These are phyloP conservation scores for Leccinum truebloodii DNA, from an alignment of 768 basidiomycete genomes.

Conservation along the genomic window DNA sequence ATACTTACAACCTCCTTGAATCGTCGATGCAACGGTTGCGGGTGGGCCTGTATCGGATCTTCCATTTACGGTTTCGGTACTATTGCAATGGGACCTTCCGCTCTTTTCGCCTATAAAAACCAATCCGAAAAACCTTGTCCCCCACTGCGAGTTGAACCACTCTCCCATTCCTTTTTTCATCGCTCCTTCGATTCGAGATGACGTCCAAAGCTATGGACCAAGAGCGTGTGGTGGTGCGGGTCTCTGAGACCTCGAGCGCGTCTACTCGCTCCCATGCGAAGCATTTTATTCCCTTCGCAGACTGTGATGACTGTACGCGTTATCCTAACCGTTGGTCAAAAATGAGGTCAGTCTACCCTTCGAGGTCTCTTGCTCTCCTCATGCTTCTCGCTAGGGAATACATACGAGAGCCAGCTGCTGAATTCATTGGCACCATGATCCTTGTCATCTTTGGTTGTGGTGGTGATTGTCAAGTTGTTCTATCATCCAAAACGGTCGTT, in stretches of 20 bases:
- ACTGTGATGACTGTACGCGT: constrained; percentile 36
- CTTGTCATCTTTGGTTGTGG: constrained; percentile 62
- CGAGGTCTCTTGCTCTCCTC: neutral
- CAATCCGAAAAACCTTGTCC: neutral
- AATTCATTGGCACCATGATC: constrained; percentile 61
- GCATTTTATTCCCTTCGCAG: constrained; percentile 20
- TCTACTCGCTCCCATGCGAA: constrained; percentile 7
- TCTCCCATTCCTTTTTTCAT: neutral
- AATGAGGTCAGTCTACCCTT: constrained; percentile 43
- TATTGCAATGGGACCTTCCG: neutral
- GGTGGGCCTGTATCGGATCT: constrained; percentile 4
- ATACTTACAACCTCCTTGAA: constrained; percentile 1
- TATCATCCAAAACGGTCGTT: constrained; percentile 48
- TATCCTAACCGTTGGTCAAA: constrained; percentile 57
- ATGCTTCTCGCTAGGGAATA: constrained; percentile 34
- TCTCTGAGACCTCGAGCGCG: constrained; percentile 22
- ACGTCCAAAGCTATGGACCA: constrained; percentile 25
- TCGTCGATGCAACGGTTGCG: constrained; percentile 2
- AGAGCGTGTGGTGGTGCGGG: constrained; percentile 15
- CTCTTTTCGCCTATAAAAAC: constrained; percentile 26
- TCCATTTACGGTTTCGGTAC: constrained; percentile 8
- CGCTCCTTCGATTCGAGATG: constrained; percentile 1
- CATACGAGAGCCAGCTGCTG: constrained; percentile 61
- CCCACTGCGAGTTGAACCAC: neutral
- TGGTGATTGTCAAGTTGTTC: constrained; percentile 55